Evolutionary conservation across 192 early-diverging fungal genomes (phyloP), one percentile per base, ranked within the genome.

Genomic region (Backusella luteola): DNA sequence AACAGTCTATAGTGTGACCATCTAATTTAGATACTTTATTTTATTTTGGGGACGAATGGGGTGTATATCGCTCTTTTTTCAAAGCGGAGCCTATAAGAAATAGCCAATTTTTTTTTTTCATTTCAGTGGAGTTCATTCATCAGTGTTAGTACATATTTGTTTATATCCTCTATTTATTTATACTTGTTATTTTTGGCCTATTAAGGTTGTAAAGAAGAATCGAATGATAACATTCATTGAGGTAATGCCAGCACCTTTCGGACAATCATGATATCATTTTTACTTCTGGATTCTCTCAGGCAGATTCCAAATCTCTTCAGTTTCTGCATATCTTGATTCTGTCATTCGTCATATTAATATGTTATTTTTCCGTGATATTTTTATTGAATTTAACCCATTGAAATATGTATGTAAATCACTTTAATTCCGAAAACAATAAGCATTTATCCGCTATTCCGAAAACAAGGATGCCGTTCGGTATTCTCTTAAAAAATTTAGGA

Each of bases 331-430:
- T 34, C 73, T 66, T 17, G 81, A 59, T 42, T 85, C 85, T 7
- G 85, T 83, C 11, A 76, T 39, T 17, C 84, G 78, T 69, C 87
- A 42, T 26, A 85, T 82, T 87, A 87, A 88, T 2, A 32, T 4
- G 84, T 86, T 9, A 87, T 29, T 84, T 73, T 87, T 87, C 39
- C 88, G 21, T 63, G 23, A 26, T 21, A 29, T 63, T 29, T n/a
- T 63, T 26, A 29, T 26, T 63, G 21, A 29, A 63, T 63, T 4
- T 29, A 63, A 12, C n/a, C 32, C 32, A 32, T 32, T 26, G 3
- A 63, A 12, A 14, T 29, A 26, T 56, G n/a, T 29, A 4, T 1
- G 23, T 63, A 63, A 63, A 63, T 11, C 26, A 63, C 26, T 26
- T 29, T 29, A 21, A 63, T 63, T 63, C 23, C 56, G 23, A 29